Percentiles rank a stretch among this genome's conserved stretches.
These are phyloP conservation scores for Apophysomyces elegans DNA, from an alignment of 371 early-diverging fungal genomes.

Conservation along the genomic window DNA sequence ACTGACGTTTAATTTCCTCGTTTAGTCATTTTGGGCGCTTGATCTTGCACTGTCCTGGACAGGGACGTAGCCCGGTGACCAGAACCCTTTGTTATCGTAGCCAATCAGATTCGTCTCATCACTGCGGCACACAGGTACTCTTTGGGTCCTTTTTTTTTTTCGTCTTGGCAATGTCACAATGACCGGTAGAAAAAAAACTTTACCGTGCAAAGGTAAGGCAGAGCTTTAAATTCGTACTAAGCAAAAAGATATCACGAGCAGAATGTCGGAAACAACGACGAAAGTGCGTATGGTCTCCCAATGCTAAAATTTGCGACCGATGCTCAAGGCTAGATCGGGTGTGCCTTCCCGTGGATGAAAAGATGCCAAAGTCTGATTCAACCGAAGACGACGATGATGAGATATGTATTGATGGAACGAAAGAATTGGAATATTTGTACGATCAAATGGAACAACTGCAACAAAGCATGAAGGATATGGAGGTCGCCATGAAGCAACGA, in stretches of 20 bases:
- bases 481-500: not conserved
- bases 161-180: not conserved
- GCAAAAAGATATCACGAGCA: not conserved
- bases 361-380: not conserved
- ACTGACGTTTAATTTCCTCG: too few species aligned
- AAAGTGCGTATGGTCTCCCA: not conserved
- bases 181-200: not conserved
- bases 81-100: not conserved
- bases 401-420: not conserved
- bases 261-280: constrained; percentile 6
- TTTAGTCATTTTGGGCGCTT: too few species aligned
- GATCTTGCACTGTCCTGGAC: too few species aligned
- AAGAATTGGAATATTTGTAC: not conserved
- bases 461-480: not conserved
- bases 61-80: too few species aligned
- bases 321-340: not conserved
- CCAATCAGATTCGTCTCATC: not conserved
- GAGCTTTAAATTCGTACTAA: not conserved
- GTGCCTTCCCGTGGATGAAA: not conserved
- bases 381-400: not conserved
- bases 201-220: not conserved
- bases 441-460: not conserved
- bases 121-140: not conserved
- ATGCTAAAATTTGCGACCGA: constrained; percentile 2
- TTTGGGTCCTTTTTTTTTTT: not conserved